phyloP scores from a whole-genome alignment of 2,329 filamentous ascomycete species.

The Trichoderma pleuroti region DNA sequence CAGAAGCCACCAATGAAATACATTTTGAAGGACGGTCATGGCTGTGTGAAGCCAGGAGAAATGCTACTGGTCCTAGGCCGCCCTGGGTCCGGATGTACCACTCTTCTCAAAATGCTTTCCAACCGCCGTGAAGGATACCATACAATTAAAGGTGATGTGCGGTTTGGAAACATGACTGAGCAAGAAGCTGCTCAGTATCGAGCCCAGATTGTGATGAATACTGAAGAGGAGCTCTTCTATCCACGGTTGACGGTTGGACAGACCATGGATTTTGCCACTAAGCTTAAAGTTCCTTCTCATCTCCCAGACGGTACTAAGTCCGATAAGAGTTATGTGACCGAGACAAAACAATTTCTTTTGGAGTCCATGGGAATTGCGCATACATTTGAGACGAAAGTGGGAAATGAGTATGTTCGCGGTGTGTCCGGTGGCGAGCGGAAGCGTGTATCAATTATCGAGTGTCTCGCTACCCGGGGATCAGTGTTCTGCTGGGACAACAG shows the following conservation, averaged over 20 bases:
- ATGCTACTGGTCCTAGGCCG: slow-evolving; percentile 68
- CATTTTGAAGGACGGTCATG: slow-evolving; percentile 38
- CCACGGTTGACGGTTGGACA: slow-evolving; percentile 67
- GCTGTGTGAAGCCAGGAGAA: slow-evolving; percentile 68
- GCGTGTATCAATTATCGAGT: slow-evolving; percentile 66
- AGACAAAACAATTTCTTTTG: slow-evolving; percentile 44
- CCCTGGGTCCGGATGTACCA: slow-evolving; percentile 67
- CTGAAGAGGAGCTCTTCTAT: slow-evolving; percentile 63
- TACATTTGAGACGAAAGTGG: slow-evolving; percentile 62
- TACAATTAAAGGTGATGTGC: slow-evolving; percentile 55
- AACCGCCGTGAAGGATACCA: slow-evolving; percentile 61
- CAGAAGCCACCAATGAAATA: neutral
- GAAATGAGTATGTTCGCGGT: slow-evolving; percentile 62
- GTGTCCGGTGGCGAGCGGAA: slow-evolving; percentile 69
- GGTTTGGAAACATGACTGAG: slow-evolving; percentile 50
- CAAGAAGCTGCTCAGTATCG: slow-evolving; percentile 48
- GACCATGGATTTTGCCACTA: slow-evolving; percentile 67
- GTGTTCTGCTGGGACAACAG: slow-evolving; percentile 67
- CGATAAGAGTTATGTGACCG: slow-evolving; percentile 42
- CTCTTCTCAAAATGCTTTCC: slow-evolving; percentile 64
- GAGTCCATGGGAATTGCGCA: slow-evolving; percentile 56
- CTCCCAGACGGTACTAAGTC: slow-evolving; percentile 45
- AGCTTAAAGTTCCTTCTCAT: slow-evolving; percentile 52
- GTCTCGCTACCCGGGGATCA: slow-evolving; percentile 53
- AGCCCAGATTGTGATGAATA: slow-evolving; percentile 65